A percentile compares a stretch with the other conserved stretches of the same genome.
phyloP scores from a whole-genome alignment of 2,329 filamentous ascomycete species.

The Elsinoe australis region DNA sequence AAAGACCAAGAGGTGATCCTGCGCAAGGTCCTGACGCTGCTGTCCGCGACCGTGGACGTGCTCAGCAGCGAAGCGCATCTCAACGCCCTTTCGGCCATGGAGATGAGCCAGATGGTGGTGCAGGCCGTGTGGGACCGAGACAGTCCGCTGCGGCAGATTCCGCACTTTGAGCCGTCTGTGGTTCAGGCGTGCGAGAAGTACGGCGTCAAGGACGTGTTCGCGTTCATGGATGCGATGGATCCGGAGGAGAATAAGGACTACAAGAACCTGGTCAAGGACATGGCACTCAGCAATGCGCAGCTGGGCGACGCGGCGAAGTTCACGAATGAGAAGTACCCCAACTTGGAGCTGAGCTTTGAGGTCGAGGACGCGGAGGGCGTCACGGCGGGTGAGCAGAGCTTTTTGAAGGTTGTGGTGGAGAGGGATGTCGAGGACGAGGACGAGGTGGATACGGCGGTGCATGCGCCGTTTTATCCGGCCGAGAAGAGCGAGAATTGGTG shows the following conservation, averaged over 20 bases:
- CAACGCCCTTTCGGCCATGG: constrained; percentile 98
- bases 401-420: constrained; percentile 75
- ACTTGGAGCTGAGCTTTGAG: constrained; percentile 84
- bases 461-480: constrained; percentile 87
- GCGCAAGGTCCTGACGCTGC: constrained; percentile 72
- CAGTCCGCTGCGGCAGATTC: constrained; percentile 93
- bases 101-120: constrained; percentile 98
- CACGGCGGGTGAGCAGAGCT: constrained; percentile 69
- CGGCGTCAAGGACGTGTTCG: constrained; percentile 85
- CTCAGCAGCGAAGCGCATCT: constrained; percentile 91
- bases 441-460: constrained; percentile 73
- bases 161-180: constrained; percentile 78
- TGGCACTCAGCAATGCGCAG: constrained; percentile 73
- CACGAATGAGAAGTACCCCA: constrained; percentile 93
- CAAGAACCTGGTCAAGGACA: constrained; percentile 63
- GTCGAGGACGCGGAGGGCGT: constrained; percentile 74
- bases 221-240: constrained; percentile 99
- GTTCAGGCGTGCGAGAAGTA: constrained; percentile 75
- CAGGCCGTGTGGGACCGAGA: constrained; percentile 99
- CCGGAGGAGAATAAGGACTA: constrained; percentile 85
- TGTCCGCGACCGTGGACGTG: constrained; percentile 90
- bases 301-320: constrained; percentile 85
- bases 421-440: constrained; percentile 68
- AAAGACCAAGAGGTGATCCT: constrained; percentile 92
- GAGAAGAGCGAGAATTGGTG: constrained; percentile 98